phyloP scores from a whole-genome alignment of 139 green algal species.

The Zygnema circumcarinatum region DNA sequence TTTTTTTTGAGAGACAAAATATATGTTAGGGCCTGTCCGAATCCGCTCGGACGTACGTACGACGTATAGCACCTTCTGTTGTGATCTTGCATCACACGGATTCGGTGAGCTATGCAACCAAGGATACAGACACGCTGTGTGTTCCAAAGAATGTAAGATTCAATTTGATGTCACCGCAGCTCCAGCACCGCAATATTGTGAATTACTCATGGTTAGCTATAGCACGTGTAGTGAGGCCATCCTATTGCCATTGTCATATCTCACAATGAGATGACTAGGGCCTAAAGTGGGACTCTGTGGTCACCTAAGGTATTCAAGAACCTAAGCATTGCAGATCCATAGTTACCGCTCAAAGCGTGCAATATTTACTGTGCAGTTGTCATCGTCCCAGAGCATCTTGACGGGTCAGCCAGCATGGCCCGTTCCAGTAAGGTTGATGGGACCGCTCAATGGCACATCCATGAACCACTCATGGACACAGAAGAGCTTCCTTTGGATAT shows the following conservation, averaged over 20 bases:
- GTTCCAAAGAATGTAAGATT: background rate
- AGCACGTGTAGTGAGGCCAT: no score
- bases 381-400: slow-evolving; percentile 13
- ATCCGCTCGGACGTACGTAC: slow-evolving; percentile 15
- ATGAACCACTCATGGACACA: slow-evolving; percentile 9
- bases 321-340: no score
- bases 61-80: slow-evolving; percentile 51
- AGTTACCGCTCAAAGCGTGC: no score
- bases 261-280: no score
- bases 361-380: slow-evolving; percentile 5
- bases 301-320: no score
- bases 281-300: no score
- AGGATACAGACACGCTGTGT: background rate
- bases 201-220: no score
- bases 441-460: background rate
- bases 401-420: slow-evolving; percentile 40
- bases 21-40: no score
- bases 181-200: no score
- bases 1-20: no score
- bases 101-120: slow-evolving; percentile 25
- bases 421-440: slow-evolving; percentile 5
- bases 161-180: no score
- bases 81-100: slow-evolving; percentile 49
- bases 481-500: slow-evolving; percentile 27
- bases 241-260: no score